Conservation (phyloP, 805 yeast species). For the Blastobotrys mokoenaii region DNA sequence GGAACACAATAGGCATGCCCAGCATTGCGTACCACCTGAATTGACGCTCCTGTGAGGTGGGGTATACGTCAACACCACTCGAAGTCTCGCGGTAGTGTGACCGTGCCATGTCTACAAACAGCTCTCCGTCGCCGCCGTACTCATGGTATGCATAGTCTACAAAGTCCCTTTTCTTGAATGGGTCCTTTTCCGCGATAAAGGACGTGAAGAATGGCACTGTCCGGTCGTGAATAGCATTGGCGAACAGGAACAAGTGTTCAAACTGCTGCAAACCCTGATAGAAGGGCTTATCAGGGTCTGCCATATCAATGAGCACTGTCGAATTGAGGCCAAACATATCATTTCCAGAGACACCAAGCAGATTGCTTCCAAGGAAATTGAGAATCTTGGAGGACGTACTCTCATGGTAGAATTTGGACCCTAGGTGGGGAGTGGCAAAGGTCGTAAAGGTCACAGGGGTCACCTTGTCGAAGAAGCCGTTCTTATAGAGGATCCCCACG, state of each 20-base stretch:
- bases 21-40: constrained; percentile 10
- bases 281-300: constrained; percentile 42
- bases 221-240: constrained; percentile 75
- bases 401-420: constrained; percentile 43
- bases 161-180: constrained; percentile 54
- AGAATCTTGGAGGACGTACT: constrained; percentile 29
- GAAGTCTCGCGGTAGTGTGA: constrained; percentile 11
- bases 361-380: constrained; percentile 44
- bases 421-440: constrained; percentile 74
- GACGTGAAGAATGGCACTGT: constrained; percentile 84
- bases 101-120: constrained; percentile 19
- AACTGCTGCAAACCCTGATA: constrained; percentile 50
- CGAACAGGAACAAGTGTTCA: constrained; percentile 49
- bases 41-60: constrained; percentile 10
- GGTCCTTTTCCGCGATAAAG: constrained; percentile 62
- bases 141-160: constrained; percentile 31
- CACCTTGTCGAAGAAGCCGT: constrained; percentile 45
- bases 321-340: constrained; percentile 58
- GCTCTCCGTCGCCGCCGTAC: constrained; percentile 1
- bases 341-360: constrained; percentile 60
- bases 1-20: constrained; percentile 14
- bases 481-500: constrained; percentile 53
- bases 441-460: constrained; percentile 58
- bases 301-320: constrained; percentile 41
- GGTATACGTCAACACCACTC: constrained; percentile 3